A percentile compares a stretch with the other conserved stretches of the same genome.
These are phyloP conservation scores for Phaeomoniella chlamydospora DNA, from an alignment of 2,329 filamentous ascomycete genomes.

Conservation along the genomic window DNA sequence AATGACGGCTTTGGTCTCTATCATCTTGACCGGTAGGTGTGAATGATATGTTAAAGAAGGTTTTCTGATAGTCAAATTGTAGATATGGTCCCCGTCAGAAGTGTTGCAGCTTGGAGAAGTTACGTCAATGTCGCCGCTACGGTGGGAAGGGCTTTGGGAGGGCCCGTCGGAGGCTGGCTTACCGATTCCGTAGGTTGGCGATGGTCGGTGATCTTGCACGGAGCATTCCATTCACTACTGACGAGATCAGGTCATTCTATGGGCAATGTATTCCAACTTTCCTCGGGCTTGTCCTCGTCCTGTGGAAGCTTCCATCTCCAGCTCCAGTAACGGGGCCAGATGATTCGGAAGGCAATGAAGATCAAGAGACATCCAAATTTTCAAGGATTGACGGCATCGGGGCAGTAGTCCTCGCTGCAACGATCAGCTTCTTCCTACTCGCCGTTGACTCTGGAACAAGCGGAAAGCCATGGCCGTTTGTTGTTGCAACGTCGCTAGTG, in stretches of 20 bases:
- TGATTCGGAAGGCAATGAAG: no score
- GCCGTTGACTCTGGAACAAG: no score
- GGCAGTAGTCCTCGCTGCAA: no score
- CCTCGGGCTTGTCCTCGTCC: slow-evolving; percentile 33
- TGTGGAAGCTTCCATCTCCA: slow-evolving; percentile 22
- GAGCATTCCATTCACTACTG: neutral
- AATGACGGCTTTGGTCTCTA: slow-evolving; percentile 27
- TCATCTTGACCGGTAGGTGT: slow-evolving; percentile 25
- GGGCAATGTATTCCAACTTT: slow-evolving; percentile 42
- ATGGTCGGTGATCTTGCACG: slow-evolving; percentile 29
- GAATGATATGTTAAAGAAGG: no score
- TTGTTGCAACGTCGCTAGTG: no score
- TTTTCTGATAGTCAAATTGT: neutral
- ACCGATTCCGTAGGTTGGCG: slow-evolving; percentile 54
- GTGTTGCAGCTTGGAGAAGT: slow-evolving; percentile 32
- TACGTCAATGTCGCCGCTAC: slow-evolving; percentile 39
- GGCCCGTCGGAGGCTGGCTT: slow-evolving; percentile 44
- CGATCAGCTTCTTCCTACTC: no score
- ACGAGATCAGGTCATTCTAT: slow-evolving; percentile 35
- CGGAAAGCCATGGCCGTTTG: no score
- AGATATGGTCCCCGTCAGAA: slow-evolving; percentile 33
- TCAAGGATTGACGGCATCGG: no score
- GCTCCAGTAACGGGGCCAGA: slow-evolving; percentile 2
- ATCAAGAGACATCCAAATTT: no score
- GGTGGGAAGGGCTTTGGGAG: slow-evolving; percentile 34